Percentiles rank a stretch among this genome's conserved stretches.
These are phyloP conservation scores for Entomortierella beljakovae DNA, from an alignment of 192 early-diverging fungal species.

Conservation along the genomic window DNA sequence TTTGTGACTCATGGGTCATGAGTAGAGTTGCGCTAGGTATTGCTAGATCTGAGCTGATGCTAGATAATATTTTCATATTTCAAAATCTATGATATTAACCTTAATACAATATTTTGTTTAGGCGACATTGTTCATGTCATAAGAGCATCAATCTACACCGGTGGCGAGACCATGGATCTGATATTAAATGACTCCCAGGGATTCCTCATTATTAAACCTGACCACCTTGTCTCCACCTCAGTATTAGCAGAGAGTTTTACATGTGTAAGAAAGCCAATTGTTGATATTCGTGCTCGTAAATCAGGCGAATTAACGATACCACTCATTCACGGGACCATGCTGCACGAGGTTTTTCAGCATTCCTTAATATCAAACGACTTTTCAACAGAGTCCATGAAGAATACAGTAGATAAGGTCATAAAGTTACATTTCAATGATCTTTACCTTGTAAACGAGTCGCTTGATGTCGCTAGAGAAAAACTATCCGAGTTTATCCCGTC, in stretches of 20 bases:
- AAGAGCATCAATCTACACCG: constrained; percentile 30
- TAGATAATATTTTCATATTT: too few species aligned
- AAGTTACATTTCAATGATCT: constrained; percentile 68
- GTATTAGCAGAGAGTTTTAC: constrained; percentile 76
- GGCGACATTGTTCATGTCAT: constrained; percentile 79
- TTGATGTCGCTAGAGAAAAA: constrained; percentile 60
- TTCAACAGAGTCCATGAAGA: constrained; percentile 58
- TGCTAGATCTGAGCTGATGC: too few species aligned
- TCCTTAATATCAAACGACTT: constrained; percentile 72
- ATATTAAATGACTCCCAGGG: constrained; percentile 67
- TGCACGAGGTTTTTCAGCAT: constrained; percentile 86
- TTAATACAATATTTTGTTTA: neutral
- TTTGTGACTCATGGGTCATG: constrained; percentile 26
- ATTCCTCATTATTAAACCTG: constrained; percentile 84
- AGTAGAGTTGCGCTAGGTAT: constrained; percentile 13
- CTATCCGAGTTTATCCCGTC: constrained; percentile 65
- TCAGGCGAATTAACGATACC: constrained; percentile 59
- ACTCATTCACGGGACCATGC: constrained; percentile 80
- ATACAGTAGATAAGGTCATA: constrained; percentile 64
- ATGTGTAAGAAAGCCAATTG: constrained; percentile 83
- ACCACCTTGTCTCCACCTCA: constrained; percentile 82
- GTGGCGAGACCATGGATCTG: constrained; percentile 42
- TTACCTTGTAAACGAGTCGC: constrained; percentile 76
- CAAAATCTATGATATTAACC: too few species aligned
- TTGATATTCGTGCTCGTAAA: constrained; percentile 72